Percentiles rank a stretch among this genome's conserved stretches.
Conservation (phyloP, 495 filamentous ascomycete genomes). For the Hypomontagnella monticulosa region DNA sequence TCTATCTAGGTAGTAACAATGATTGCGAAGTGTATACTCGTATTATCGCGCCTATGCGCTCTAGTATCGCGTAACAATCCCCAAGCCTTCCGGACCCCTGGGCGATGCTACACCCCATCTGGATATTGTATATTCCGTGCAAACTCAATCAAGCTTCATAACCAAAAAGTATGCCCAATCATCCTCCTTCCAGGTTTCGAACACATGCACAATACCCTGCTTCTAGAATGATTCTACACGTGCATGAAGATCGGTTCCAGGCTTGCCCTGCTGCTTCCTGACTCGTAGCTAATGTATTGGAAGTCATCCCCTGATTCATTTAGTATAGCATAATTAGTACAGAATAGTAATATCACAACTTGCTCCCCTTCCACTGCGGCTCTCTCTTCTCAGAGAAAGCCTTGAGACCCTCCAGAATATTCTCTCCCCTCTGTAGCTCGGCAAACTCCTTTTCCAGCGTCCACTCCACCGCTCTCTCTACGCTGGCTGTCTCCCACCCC, state of each 20-base stretch:
- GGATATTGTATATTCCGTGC: background rate
- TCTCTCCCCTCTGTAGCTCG: conserved; percentile 50
- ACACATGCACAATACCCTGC: conserved; percentile 3
- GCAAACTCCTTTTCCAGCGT: conserved; percentile 64
- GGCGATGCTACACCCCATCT: conserved; percentile 5
- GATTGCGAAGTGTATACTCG: background rate
- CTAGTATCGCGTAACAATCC: background rate
- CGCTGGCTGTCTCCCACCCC: conserved; percentile 68
- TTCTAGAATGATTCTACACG: conserved; percentile 6
- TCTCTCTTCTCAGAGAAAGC: conserved; percentile 54
- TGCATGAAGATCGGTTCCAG: conserved; percentile 10
- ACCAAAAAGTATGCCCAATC: background rate
- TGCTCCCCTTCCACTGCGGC: conserved; percentile 50
- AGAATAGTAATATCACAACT: conserved; percentile 23
- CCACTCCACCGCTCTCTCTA: conserved; percentile 68
- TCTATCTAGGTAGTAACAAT: too few relatives aligned
- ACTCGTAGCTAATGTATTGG: conserved; percentile 5
- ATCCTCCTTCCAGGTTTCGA: background rate
- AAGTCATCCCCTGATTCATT: conserved; percentile 1
- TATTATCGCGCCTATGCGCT: conserved; percentile 1
- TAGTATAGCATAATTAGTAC: too few relatives aligned
- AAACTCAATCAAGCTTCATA: background rate
- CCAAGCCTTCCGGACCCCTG: background rate
- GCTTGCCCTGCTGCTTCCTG: background rate
- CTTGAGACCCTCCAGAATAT: conserved; percentile 49